Evolutionary conservation across 2,329 filamentous ascomycete species (phyloP).

Genomic region (Cylindrodendrum hubeiense): DNA sequence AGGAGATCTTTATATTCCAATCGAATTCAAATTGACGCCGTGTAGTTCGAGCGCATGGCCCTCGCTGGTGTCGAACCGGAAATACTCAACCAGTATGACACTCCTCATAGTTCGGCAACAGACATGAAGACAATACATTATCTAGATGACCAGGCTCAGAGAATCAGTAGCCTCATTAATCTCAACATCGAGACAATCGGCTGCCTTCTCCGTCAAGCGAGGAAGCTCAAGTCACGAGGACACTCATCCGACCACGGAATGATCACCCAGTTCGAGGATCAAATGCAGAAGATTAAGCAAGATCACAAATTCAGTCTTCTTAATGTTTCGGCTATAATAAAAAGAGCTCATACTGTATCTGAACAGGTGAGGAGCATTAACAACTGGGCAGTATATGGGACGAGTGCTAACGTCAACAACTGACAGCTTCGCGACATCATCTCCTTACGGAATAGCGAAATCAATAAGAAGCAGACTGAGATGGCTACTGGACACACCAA

Average conservation of each 20-base stretch:
- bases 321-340: not conserved
- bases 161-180: not conserved
- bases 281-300: not conserved
- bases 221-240: not conserved
- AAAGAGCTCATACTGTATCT: not conserved
- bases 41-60: constrained; percentile 16
- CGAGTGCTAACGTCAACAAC: not conserved
- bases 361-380: not conserved
- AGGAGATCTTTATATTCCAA: too few species aligned
- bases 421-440: constrained; percentile 11
- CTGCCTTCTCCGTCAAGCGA: not conserved
- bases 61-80: not conserved
- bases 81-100: constrained; percentile 7
- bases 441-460: constrained; percentile 15
- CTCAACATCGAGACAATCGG: constrained; percentile 2
- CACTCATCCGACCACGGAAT: not conserved
- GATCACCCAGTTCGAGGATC: not conserved
- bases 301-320: constrained; percentile 1
- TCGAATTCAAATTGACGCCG: not conserved
- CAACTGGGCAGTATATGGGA: not conserved
- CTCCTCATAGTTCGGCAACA: not conserved
- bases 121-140: constrained; percentile 15
- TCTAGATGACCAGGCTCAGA: constrained; percentile 4
- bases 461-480: constrained; percentile 10
- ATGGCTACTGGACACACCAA: not conserved